Evolutionary conservation across 345 rosid genomes (phyloP), one percentile per base, ranked within the genome.

Genomic region (Citrus maxima): DNA sequence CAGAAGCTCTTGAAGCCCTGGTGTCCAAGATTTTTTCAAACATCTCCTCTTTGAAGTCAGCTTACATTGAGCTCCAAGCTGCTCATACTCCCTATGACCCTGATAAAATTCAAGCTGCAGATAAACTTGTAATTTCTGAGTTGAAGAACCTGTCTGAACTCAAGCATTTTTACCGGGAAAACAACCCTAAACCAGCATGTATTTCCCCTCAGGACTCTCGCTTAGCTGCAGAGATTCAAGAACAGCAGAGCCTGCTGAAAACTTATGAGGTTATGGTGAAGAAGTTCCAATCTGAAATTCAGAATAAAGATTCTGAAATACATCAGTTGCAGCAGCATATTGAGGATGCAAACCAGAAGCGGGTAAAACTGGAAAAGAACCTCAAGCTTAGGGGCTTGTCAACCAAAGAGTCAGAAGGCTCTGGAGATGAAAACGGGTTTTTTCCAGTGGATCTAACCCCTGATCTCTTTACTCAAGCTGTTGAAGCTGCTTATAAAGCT

Each of bases 231-330:
- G 98, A 93, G 92, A 91, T 93, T 58, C 98, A 93, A 80, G 98
- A 93, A 69, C 98, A 91, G 73, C 96, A 89, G 86, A 89, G 91
- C 86, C 85, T 93, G 30, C 84, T 93, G 73, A 93, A 93, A 86
- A 93, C 98, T 34, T 93, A 93, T 27, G 98, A 93, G 77, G 95
- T 93, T 14, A 93, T 93, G 95, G 98, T 91, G 80, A 93, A 91
- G 87, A 93, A 90, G 46, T 91, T 93, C 67, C 98, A 93, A 80
- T 93, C 94, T 49, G 96, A 93, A 85, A 91, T 91, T 79, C 94
- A 93, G 84, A 93, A 93, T 64, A 93, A 93, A 82, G 98, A 93
- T 75, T 86, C 96, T n/a, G 98, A 91, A 83, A 86, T 91, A 85
- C 82, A 62, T 72, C 94, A 90, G 82, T 73, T 91, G 90, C 85